A percentile compares a stretch with the other conserved stretches of the same genome.
Conservation (phyloP, 2,329 filamentous ascomycete genomes). For the Coniochaeta hoffmannii region DNA sequence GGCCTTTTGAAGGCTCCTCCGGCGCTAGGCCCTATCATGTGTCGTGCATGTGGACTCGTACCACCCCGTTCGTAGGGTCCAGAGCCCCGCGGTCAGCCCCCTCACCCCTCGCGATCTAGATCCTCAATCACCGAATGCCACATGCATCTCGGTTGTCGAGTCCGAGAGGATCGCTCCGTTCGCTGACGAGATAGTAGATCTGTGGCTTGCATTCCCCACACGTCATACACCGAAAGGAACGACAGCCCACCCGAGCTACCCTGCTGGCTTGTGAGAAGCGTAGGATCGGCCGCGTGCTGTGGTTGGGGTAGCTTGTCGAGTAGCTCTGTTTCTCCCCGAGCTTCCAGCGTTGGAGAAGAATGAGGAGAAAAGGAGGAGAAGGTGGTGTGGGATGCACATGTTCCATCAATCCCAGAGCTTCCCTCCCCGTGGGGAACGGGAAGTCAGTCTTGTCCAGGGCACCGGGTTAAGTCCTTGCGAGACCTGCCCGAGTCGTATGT, state of each 20-base stretch:
- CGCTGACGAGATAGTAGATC: background rate
- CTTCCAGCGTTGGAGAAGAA: background rate
- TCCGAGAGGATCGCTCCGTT: background rate
- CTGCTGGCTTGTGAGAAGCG: background rate
- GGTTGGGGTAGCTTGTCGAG: background rate
- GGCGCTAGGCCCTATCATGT: background rate
- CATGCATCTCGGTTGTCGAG: background rate
- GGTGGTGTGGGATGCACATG: background rate
- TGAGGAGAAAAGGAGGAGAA: constrained; percentile 3
- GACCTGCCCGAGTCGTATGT: background rate
- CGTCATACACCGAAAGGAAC: background rate
- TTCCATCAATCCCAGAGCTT: constrained; percentile 3
- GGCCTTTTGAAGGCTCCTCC: background rate
- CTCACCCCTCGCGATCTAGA: background rate
- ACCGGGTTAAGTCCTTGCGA: background rate
- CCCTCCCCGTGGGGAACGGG: background rate
- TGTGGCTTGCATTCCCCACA: background rate
- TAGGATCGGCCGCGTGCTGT: background rate
- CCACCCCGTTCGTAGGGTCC: background rate
- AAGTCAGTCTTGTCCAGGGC: background rate
- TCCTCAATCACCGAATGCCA: background rate
- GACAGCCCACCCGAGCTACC: background rate
- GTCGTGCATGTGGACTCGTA: background rate
- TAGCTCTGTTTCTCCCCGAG: background rate
- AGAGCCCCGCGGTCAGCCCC: background rate